Base-by-base conservation (phyloP, 2,329 filamentous ascomycete genomes). In the Cladophialophora bantiana region DNA sequence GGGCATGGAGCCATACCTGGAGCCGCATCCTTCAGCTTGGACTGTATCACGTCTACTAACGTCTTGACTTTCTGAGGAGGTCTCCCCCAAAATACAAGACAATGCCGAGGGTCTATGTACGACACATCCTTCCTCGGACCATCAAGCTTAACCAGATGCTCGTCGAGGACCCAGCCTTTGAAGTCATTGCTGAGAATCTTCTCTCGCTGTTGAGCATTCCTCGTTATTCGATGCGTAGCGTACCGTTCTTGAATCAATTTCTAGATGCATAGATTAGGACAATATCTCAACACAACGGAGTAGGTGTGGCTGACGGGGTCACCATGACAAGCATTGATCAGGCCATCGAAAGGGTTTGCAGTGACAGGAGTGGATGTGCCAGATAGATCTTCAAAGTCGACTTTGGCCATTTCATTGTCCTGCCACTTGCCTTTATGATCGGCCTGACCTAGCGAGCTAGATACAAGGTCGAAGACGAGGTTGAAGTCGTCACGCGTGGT, bases 11-110 rank as follows among this genome's bases (percentile, higher is more conserved):
- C 82, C 89, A 77, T 81, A 95, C 93, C 86, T 40, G 92, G 91
- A 13, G 89, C 89, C 20, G 87, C 84, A 20, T 83, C 79, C 64
- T 83, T 82, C 56, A 96, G 81, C 73, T 87, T 84, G 58, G 83
- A 77, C 78, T 97, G 94, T 35, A 97, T 80, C 64, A 85, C 84
- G 1, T 81, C 78, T 2, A 94, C 87, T 66, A 98, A 79, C 20
- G 84, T 80, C 54, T 90, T 83, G 18, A 97, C 83, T 71, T 90
- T 87, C 54, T 86, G 79, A 0, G 94, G 91, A 15, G 94, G 94
- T 6, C 94, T 85, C 3, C 91, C 92, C 93, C 93, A 97, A 75
- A 97, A 89, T 0, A 93, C 91, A 10, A 97, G 83, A 75, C 94
- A 96, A 74, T 97, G 85, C 48, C 94, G 84, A 50, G 87, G 86